Percentiles rank a stretch among this genome's conserved stretches.
Conservation (phyloP, 257 asterid genomes). For the Scutellaria minor region DNA sequence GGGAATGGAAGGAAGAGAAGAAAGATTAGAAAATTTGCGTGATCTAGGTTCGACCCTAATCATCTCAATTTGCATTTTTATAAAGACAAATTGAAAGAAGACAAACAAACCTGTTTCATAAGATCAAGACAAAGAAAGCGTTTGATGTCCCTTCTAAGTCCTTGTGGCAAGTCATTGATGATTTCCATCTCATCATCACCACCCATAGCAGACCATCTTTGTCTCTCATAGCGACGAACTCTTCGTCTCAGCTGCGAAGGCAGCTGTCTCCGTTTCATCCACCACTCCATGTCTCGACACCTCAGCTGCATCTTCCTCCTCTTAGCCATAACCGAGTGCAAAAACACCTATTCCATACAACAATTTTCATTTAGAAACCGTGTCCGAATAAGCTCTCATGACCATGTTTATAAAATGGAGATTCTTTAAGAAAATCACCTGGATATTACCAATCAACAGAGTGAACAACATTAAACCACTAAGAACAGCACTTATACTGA, state of each 20-base stretch:
- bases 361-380: neutral
- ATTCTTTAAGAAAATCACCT: constrained; percentile 48
- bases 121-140: constrained; percentile 88
- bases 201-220: constrained; percentile 70
- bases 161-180: constrained; percentile 80
- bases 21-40: no score
- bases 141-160: constrained; percentile 90
- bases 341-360: constrained; percentile 59
- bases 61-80: no score
- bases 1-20: no score
- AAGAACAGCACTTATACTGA: constrained; percentile 77
- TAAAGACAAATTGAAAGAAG: neutral
- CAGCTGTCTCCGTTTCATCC: constrained; percentile 94
- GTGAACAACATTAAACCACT: constrained; percentile 94
- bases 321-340: constrained; percentile 96
- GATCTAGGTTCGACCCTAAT: no score
- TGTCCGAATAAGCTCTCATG: neutral
- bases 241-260: constrained; percentile 78
- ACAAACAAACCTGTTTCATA: constrained; percentile 62
- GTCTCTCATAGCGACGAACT: constrained; percentile 83
- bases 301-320: constrained; percentile 91
- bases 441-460: constrained; percentile 87
- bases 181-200: constrained; percentile 88
- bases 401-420: neutral
- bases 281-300: constrained; percentile 97